Base-by-base conservation (phyloP, 2,329 filamentous ascomycete genomes). In the Thermoascus crustaceus region DNA sequence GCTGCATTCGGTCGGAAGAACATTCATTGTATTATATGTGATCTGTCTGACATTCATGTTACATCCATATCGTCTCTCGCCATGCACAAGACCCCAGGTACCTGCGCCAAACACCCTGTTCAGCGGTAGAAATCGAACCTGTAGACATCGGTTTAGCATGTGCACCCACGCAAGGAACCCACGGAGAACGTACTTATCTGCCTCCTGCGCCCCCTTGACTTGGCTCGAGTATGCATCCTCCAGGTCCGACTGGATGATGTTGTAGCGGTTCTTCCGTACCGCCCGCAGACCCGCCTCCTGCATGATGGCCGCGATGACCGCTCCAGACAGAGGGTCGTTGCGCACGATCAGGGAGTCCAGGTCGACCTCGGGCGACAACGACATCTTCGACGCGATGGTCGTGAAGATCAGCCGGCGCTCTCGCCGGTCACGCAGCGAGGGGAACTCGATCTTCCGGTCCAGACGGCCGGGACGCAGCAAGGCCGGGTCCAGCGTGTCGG, bases 371-470 rank as follows among this genome's bases (percentile, higher is more conserved):
- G 91, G 91, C 8, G 87, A 88, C 50, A 98, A 69, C 48, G 86
- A 94, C 91, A 98, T 98, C 73, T 94, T 95, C 53, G 79, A 71
- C 9, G 91, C 89, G 55, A 98, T 94, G n/a, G 91, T 98, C 39
- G 76, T 79, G 73, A 98, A 98, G 63, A 98, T 98, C 54, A 98
- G 76, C 34, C 91, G 83, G 50, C 91, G 81, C 72, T 98, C 91
- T 55, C 91, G 82, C 50, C 91, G 82, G 60, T 98, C 91, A 47
- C 88, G 79, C 45, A 98, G 76, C 42, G 78, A 87, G n/a, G 91
- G 91, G 65, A 98, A 98, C 65, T 98, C 91, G 48, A 98, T 98
- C 75, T 98, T 98, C 58, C 91, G 77, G 66, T 98, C 91, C 40
- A 98, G 72, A 61, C 91, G 83, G 52, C 89, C 89, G 27, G 89